phyloP scores from a whole-genome alignment of 2,329 filamentous ascomycete species.

The Arthrocladium fulminans region DNA sequence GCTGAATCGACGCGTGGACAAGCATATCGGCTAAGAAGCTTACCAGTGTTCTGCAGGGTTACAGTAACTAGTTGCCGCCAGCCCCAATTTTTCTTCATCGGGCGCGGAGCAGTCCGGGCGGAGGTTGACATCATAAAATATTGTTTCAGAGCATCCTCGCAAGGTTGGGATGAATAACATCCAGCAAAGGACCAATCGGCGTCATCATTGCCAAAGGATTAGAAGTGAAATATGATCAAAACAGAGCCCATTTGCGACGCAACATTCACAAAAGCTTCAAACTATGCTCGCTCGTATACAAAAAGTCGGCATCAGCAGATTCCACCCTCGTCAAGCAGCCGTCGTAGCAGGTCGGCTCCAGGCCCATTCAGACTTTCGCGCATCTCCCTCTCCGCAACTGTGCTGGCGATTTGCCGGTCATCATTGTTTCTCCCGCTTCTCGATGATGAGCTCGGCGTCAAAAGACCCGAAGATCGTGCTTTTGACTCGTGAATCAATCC shows the following conservation, averaged over 20 bases:
- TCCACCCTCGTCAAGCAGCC: slow-evolving; percentile 27
- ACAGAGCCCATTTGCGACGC: background rate
- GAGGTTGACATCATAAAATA: too few species aligned
- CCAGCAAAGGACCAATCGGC: too few species aligned
- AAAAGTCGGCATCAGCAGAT: background rate
- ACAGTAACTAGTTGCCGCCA: too few species aligned
- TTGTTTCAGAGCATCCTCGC: too few species aligned
- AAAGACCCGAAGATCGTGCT: slow-evolving; percentile 52
- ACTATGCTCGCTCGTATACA: background rate
- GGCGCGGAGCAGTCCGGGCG: too few species aligned
- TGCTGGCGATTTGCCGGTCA: slow-evolving; percentile 70
- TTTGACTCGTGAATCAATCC: slow-evolving; percentile 65
- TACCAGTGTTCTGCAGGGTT: too few species aligned
- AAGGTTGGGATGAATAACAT: too few species aligned
- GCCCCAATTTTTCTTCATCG: too few species aligned
- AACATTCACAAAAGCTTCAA: background rate
- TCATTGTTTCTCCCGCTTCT: slow-evolving; percentile 51
- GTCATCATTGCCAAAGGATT: too few species aligned
- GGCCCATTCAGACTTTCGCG: slow-evolving; percentile 55
- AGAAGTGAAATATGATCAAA: too few species aligned
- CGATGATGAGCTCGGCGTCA: slow-evolving; percentile 62
- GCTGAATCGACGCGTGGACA: too few species aligned
- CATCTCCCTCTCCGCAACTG: slow-evolving; percentile 71
- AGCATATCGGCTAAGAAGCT: too few species aligned
- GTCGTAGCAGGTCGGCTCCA: slow-evolving; percentile 39